phyloP scores from a whole-genome alignment of 495 filamentous ascomycete genomes.

The Hypoxylon trugodes region DNA sequence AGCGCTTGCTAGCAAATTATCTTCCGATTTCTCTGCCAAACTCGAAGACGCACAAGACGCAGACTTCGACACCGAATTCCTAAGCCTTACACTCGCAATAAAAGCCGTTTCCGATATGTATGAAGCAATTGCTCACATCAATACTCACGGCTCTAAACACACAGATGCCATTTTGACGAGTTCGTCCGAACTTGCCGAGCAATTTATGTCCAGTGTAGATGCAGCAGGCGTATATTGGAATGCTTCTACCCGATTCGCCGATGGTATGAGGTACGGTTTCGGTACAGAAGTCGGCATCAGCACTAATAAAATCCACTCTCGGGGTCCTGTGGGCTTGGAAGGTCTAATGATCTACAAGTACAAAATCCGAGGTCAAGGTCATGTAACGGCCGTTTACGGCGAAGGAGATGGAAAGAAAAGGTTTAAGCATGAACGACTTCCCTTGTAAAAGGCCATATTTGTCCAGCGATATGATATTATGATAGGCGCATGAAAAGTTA shows the following conservation, averaged over 20 bases:
- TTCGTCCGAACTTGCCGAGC: conserved; percentile 68
- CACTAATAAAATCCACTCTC: conserved; percentile 96
- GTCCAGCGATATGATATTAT: background rate
- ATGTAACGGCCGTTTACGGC: conserved; percentile 76
- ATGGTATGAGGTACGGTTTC: conserved; percentile 97
- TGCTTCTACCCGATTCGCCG: conserved; percentile 90
- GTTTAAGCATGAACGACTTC: conserved; percentile 74
- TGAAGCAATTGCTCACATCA: conserved; percentile 87
- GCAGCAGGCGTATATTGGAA: conserved; percentile 98
- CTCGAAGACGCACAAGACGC: conserved; percentile 69
- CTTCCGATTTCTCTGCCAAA: conserved; percentile 42
- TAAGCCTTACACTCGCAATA: conserved; percentile 83
- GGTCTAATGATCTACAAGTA: conserved; percentile 98
- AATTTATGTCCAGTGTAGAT: conserved; percentile 85
- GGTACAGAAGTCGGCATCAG: conserved; percentile 98
- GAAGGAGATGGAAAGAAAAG: conserved; percentile 70
- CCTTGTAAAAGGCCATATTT: conserved; percentile 35
- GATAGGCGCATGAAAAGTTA: background rate
- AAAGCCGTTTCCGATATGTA: conserved; percentile 75
- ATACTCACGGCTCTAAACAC: conserved; percentile 89
- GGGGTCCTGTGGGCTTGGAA: conserved; percentile 93
- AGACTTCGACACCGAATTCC: conserved; percentile 91
- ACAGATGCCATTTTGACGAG: conserved; percentile 90
- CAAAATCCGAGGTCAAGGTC: conserved; percentile 80
- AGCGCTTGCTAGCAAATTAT: conserved; percentile 58